Conservation (phyloP, 2,329 filamentous ascomycete species). For the Ophiostoma triangulosporum region DNA sequence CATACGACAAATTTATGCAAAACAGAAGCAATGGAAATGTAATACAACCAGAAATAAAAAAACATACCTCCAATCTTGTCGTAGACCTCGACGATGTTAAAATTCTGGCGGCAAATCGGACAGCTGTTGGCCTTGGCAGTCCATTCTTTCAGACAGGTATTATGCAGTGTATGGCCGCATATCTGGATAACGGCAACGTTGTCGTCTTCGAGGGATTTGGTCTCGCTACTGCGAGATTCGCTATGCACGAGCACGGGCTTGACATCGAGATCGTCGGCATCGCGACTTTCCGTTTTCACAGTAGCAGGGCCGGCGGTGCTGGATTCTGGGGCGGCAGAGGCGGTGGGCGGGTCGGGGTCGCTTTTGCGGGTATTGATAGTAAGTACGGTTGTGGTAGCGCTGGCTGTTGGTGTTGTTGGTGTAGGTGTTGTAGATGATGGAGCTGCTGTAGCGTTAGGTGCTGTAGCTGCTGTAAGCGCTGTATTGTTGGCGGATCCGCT, state of each 20-base stretch:
- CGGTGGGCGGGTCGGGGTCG: not conserved
- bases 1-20: no score
- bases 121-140: slow-evolving; percentile 95
- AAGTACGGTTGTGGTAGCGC: slow-evolving; percentile 1
- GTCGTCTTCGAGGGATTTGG: slow-evolving; percentile 21
- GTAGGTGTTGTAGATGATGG: not conserved
- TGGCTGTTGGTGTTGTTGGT: slow-evolving; percentile 1
- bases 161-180: slow-evolving; percentile 85
- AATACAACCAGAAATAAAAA: not conserved
- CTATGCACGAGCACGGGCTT: not conserved
- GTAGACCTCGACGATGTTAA: slow-evolving; percentile 80
- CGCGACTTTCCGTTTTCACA: not conserved
- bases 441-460: not conserved
- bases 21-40: not conserved
- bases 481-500: not conserved
- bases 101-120: slow-evolving; percentile 84
- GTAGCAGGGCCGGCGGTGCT: not conserved
- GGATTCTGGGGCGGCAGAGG: not conserved
- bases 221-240: slow-evolving; percentile 14
- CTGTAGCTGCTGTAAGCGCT: slow-evolving; percentile 5
- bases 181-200: slow-evolving; percentile 50
- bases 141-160: slow-evolving; percentile 88
- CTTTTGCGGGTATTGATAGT: not conserved
- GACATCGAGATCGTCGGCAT: not conserved
- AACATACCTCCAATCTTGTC: slow-evolving; percentile 58